Base-by-base conservation (phyloP, 768 basidiomycete genomes). In the Tylopilus rubrobrunneus region DNA sequence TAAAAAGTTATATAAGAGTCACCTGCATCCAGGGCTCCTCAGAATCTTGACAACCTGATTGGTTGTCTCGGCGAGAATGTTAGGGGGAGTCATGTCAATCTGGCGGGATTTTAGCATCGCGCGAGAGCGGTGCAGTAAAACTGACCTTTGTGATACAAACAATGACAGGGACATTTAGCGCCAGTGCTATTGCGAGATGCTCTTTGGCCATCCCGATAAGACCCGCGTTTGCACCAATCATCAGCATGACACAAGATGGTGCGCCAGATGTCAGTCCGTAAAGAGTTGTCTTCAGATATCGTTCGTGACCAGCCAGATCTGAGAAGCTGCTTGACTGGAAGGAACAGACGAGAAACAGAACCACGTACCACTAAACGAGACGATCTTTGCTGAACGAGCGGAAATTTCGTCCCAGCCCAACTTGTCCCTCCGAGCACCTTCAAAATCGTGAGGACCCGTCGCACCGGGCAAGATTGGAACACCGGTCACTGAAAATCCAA, bases 11-110 rank as follows among this genome's bases (percentile, higher is more conserved):
- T 47, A 17, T 9, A 28, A 31, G 25, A 71, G 77, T 51, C 48
- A 87, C 91, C 91, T 78, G 75, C 95, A 98, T 10, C 96, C 96
- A 9, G 95, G 97, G 60, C 89, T 92, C 67, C 82, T 86, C 54
- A 98, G 72, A 39, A 98, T 92, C 75, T 97, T 99, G 9, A 84
- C 81, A 0, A 98, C 87, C 73, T 98, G 95, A 64, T 89, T 92
- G 42, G 89, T 78, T 0, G 95, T 98, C 69, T 96, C 89, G n/a
- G 83, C 84, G 45, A 94, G 80, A 31, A 95, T 86, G 57, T 96
- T 91, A 11, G 87, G 79, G 6, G 97, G 97, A 0, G 96, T 98
- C 96, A 97, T 98, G 68, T 98, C 97, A 63, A 97, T 89, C 92
- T 62, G 29, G 19, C 6, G 25, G 21, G 33, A 48, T 7, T 36